Evolutionary conservation across 371 early-diverging fungal species (phyloP).

Genomic region (Mucor indicus): DNA sequence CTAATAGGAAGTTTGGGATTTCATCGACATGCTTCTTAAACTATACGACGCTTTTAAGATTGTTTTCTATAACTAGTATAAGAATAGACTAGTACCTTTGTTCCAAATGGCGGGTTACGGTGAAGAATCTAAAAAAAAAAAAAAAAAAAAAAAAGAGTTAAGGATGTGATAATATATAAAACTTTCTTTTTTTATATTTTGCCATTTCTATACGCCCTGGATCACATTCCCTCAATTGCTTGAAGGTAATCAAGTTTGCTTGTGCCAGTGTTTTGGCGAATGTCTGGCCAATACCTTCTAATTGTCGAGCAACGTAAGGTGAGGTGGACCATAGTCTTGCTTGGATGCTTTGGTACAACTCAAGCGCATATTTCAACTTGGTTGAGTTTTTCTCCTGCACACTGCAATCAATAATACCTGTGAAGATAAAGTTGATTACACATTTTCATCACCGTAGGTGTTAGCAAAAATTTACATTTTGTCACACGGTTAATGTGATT

Average conservation of each 20-base stretch:
- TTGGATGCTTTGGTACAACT: slow-evolving; percentile 37
- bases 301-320: slow-evolving; percentile 32
- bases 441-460: neutral
- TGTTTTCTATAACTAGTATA: neutral
- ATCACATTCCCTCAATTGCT: slow-evolving; percentile 32
- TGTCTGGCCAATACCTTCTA: slow-evolving; percentile 41
- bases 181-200: neutral
- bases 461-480: slow-evolving; percentile 22
- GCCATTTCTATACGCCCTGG: slow-evolving; percentile 44
- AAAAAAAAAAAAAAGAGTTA: neutral
- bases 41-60: slow-evolving; percentile 2
- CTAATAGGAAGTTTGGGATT: slow-evolving; percentile 7
- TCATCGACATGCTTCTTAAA: slow-evolving; percentile 1
- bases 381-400: slow-evolving; percentile 19
- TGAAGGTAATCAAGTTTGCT: slow-evolving; percentile 33
- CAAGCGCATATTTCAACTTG: slow-evolving; percentile 28
- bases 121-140: slow-evolving; percentile 30
- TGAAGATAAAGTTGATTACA: neutral
- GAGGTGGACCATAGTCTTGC: slow-evolving; percentile 44
- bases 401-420: slow-evolving; percentile 43
- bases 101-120: slow-evolving; percentile 53
- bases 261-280: slow-evolving; percentile 25
- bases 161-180: too few species aligned
- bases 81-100: slow-evolving; percentile 17
- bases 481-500: slow-evolving; percentile 32